Evolutionary conservation across 208 protist genomes (phyloP), one percentile per base, ranked within the genome.

Genomic region (Leishmania mexicana): DNA sequence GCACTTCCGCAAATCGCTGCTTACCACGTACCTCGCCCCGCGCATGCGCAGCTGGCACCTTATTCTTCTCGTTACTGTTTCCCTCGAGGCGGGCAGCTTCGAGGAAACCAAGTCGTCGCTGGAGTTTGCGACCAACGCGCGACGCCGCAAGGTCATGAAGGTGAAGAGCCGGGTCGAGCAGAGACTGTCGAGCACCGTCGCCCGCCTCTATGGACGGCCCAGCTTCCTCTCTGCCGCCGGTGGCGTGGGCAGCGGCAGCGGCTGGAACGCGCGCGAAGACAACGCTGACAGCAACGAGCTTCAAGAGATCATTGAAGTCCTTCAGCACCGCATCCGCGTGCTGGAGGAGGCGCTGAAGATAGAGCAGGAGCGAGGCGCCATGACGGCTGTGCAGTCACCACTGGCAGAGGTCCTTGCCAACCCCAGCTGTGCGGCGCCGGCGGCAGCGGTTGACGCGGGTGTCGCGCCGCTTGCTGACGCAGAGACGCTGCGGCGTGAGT

Each of bases 71-170:
- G 90, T 93, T 7, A 95, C 91, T 17, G 88, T 89, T 15, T 93
- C 91, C 1, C 84, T 96, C 7, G 93, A 93, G 71, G 89, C 85
- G 70, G 60, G 76, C 76, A 90, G 86, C 81, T 92, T 75, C 81
- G 79, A 89, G 19, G 90, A 94, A 54, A 95, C 93, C 15, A 91
- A 92, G 70, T 90, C 83, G 53, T 94, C 92, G 17, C 85, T 96
- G 10, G 92, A 96, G 72, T 94, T 96, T 62, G 92, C 89, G 28
- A 88, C 82, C 17, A 92, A 85, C 53, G 89, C 86, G 57, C 90
- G 89, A 64, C 79, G 84, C 28, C 93, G 90, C 67, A 65, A 77
- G 31, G 81, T 96, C 11, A 90, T 77, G 70, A 94, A 92, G 83
- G n/a, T 72, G 45, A 82, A 84, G 49, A 58, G 76, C 31, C 78